Evolutionary conservation across 148 eudicot genomes (phyloP), one percentile per base, ranked within the genome.

Genomic region (Spergularia marina): DNA sequence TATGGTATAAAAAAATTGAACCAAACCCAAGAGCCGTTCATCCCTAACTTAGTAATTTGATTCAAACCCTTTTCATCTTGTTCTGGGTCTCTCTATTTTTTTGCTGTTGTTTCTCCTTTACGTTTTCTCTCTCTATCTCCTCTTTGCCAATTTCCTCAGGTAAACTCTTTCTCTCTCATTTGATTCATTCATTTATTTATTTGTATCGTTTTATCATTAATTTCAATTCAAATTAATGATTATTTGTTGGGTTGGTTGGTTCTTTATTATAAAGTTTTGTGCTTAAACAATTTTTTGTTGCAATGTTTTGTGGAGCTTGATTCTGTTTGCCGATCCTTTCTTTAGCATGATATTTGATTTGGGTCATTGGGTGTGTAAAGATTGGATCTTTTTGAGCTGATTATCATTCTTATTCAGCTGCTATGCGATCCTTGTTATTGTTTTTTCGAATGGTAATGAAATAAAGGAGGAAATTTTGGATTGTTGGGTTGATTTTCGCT

Each of bases 141-240:
- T 68, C 71, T 11, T n/a, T 68, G 39, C 57, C 55, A 62, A 40
- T 76, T 81, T 58, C 20, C 18, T 81, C 69, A 66, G 83, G 83
- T 81, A 76, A 71, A 52, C 49, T 20, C 7, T 25, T 6, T 56
- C n/a, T 25, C 11, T 56, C n/a, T 54, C 56, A 30, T 41, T 71
- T 70, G 6, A n/a, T 76, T 51, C 15, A 36, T 34, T 51, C 18
- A 6, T 17, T 36, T 20, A 6, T 17, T 36, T 20, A 14, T 52
- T 21, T 4, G 6, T 21, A 23, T 49, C 20, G 30, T 53, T 69
- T 69, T 30, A 44, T 44, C 49, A 44, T 44, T 44, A 9, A 30
- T 30, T 30, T 58, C 18, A 64, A 10, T 68, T 51, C 21, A 20
- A 34, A 34, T 76, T 76, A 30, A 4, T 47, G 60, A 60, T 77